Evolutionary conservation across 805 yeast species (phyloP), one percentile per base, ranked within the genome.

Genomic region (Candida awuae): DNA sequence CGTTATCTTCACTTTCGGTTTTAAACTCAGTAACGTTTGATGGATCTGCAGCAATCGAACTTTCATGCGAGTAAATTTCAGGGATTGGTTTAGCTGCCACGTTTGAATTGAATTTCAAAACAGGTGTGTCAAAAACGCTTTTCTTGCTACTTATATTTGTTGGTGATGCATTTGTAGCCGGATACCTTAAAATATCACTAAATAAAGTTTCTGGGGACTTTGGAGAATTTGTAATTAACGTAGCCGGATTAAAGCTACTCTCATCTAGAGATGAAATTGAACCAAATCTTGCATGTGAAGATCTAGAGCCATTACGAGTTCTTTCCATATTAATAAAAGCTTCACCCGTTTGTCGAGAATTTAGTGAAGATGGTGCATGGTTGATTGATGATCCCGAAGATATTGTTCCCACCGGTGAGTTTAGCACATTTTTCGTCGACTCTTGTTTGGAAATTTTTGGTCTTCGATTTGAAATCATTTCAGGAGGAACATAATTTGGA

Each of bases 401-500:
- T 8, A 19, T 14, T 9, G 38, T 30, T 12, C 14, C 23, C 4
- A 27, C 41, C 12, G 29, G 15, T 17, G 26, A 14, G 28, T 5
- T 13, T 25, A 25, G 13, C 12, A 9, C 10, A 22, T 5, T 17
- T 5, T 25, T 18, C 17, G 6, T 9, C 20, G n/a, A 15, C 2
- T 33, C 8, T 31, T 30, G 13, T 32, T 20, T 34, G 9, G 38
- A 31, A n/a, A 22, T 34, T 25, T 32, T 41, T 28, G 10, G 29
- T 26, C 82, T 63, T 52, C 84, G 62, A 20, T 66, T 74, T 31
- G 72, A 65, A n/a, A 79, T 79, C 85, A 79, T 79, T 51, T 78
- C 84, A 0, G 84, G 84, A 0, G 79, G 73, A 2, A 43, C 45
- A 38, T 58, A 58, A 23, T 31, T 34, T 13, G 33, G 21, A 19